These are phyloP conservation scores for Pythium rishiriense DNA, from an alignment of 352 stramenopile species.

Conservation along the genomic window DNA sequence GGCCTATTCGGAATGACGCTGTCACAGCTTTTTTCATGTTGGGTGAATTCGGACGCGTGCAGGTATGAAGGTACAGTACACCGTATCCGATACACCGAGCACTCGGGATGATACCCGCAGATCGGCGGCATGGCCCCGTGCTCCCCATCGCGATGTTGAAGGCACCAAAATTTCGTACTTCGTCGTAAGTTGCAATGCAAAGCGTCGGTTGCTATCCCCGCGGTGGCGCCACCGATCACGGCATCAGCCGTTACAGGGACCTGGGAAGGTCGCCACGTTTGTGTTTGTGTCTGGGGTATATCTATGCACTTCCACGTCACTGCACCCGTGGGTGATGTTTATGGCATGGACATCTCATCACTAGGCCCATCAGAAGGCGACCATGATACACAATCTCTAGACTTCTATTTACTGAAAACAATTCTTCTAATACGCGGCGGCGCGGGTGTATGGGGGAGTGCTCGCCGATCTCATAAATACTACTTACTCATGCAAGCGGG, in stretches of 20 bases:
- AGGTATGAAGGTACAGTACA: not conserved
- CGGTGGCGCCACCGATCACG: not conserved
- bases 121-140: not conserved
- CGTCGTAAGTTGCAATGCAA: not conserved
- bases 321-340: no score
- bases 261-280: not conserved
- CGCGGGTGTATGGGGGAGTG: not conserved
- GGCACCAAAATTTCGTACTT: conserved; percentile 1
- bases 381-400: not conserved
- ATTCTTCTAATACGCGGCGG: not conserved
- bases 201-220: not conserved
- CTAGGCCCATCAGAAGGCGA: no score
- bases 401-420: not conserved
- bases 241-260: not conserved
- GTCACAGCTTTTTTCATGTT: not conserved
- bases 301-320: no score
- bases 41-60: not conserved
- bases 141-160: conserved; percentile 5
- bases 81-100: not conserved
- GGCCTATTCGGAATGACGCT: not conserved
- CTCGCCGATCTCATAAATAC: conserved; percentile 10
- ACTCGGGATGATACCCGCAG: not conserved
- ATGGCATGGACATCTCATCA: no score
- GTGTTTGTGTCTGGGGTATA: not conserved
- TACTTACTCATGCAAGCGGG: conserved; percentile 7